Evolutionary conservation across 2,329 filamentous ascomycete genomes (phyloP).

Genomic region (Ampelomyces quisqualis): DNA sequence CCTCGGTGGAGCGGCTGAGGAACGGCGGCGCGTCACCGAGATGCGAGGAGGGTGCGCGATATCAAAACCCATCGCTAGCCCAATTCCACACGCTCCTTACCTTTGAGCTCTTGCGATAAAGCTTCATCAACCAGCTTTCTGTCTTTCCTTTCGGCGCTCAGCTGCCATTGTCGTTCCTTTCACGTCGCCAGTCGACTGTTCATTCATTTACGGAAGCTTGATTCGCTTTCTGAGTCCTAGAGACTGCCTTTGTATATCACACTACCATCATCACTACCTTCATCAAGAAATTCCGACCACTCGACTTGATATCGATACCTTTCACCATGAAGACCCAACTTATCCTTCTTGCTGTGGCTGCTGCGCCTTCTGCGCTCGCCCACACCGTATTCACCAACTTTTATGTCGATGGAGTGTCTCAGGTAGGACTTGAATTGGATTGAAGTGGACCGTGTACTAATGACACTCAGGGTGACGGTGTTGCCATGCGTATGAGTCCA

Average conservation of each 20-base stretch:
- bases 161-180: conserved; percentile 37
- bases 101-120: conserved; percentile 16
- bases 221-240: conserved; percentile 31
- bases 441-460: conserved; percentile 20
- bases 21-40: conserved; percentile 15
- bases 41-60: conserved; percentile 11
- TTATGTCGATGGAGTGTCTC: conserved; percentile 36
- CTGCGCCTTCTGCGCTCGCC: conserved; percentile 35
- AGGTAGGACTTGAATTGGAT: conserved; percentile 20
- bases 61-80: conserved; percentile 30
- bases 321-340: conserved; percentile 39
- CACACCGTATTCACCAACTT: conserved; percentile 43
- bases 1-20: conserved; percentile 23
- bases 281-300: not conserved
- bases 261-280: conserved; percentile 16
- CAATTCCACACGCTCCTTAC: conserved; percentile 24
- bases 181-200: conserved; percentile 43
- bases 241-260: conserved; percentile 34
- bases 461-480: conserved; percentile 62
- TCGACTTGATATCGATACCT: conserved; percentile 4
- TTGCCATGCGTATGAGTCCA: conserved; percentile 67
- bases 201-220: conserved; percentile 29
- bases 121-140: conserved; percentile 29
- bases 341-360: conserved; percentile 36
- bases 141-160: conserved; percentile 35